phyloP scores from a whole-genome alignment of 2,329 filamentous ascomycete species.

The Pestalotiopsis sp. region DNA sequence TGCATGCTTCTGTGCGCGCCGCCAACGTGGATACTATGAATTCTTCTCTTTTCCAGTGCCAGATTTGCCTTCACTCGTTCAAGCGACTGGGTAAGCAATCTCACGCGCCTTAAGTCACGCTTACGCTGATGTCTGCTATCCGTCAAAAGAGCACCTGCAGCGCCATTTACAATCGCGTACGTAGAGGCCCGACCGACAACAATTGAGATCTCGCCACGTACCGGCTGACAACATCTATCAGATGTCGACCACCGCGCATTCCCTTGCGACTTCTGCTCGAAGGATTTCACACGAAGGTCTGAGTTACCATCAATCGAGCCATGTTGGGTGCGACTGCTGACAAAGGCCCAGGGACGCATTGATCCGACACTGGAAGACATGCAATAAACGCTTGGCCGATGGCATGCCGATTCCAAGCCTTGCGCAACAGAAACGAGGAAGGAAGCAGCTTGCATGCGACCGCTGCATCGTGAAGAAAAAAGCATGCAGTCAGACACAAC shows the following conservation, averaged over 20 bases:
- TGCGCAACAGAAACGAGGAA: neutral
- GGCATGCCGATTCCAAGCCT: slow-evolving; percentile 3
- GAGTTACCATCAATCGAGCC: neutral
- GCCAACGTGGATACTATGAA: neutral
- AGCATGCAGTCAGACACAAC: slow-evolving; percentile 2
- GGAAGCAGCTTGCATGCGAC: slow-evolving; percentile 7
- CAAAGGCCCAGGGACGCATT: slow-evolving; percentile 4
- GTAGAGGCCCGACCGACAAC: neutral
- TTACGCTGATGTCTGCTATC: neutral
- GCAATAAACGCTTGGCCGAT: neutral
- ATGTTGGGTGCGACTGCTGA: neutral
- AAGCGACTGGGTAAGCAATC: neutral
- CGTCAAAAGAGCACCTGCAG: neutral
- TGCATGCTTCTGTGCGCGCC: neutral
- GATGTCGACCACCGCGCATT: slow-evolving; percentile 1
- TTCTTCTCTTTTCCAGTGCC: neutral
- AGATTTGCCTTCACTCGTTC: neutral
- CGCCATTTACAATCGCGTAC: slow-evolving; percentile 3
- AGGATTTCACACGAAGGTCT: neutral
- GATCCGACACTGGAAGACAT: neutral
- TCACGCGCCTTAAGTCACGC: neutral
- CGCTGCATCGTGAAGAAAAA: slow-evolving; percentile 3
- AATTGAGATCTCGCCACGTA: neutral
- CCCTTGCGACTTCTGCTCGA: slow-evolving; percentile 1
- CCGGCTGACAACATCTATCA: neutral